Evolutionary conservation across 164 flowering plant genomes (phyloP), one percentile per base, ranked within the genome.

Genomic region (Saururus chinensis): DNA sequence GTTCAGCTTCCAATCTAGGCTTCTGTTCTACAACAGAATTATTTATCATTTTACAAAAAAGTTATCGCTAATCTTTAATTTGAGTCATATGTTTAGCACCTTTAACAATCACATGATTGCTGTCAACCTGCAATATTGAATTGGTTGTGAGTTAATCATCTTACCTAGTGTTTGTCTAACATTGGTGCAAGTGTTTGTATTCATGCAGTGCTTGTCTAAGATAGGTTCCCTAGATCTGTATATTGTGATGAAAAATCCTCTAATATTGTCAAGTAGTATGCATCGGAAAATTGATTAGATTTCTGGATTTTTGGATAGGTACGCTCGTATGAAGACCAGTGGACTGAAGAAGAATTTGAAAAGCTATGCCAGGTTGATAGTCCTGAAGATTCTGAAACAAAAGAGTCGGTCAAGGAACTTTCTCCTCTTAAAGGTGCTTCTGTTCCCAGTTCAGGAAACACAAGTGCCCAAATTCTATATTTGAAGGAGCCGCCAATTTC

Each of bases 341-440:
- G 84, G 96, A 88, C 97, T 19, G 99, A 95, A 76, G 99, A 95
- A 68, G 99, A 95, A 74, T 95, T 95, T 78, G 99, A 95, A 60
- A 95, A 86, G 72, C 53, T 95, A 77, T 95, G 99, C 68, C 89
- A 90, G 66, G 89, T 45, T 63, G 99, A 87, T 13, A 70, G 86
- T 17, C 84, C 97, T 60, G 93, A 76, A 11, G 84, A 91, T 21
- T 87, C 89, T 22, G 69, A 60, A 59, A 21, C 56, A 14, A 82
- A 76, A 75, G 92, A 82, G 55, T 84, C 71, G 61, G 40, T 56
- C 7, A 63, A 59, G 53, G 82, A 74, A 57, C 57, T 58, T 53
- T 70, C 60, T 42, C 53, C 69, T 69, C 63, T 75, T 42, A 63
- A 66, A 14, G 81, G 72, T 71, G 64, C 71, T 42, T 68, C 71